Percentiles rank a stretch among this genome's conserved stretches.
These are phyloP conservation scores for Besnoitia besnoiti DNA, from an alignment of 169 alveolate genomes.

Conservation along the genomic window DNA sequence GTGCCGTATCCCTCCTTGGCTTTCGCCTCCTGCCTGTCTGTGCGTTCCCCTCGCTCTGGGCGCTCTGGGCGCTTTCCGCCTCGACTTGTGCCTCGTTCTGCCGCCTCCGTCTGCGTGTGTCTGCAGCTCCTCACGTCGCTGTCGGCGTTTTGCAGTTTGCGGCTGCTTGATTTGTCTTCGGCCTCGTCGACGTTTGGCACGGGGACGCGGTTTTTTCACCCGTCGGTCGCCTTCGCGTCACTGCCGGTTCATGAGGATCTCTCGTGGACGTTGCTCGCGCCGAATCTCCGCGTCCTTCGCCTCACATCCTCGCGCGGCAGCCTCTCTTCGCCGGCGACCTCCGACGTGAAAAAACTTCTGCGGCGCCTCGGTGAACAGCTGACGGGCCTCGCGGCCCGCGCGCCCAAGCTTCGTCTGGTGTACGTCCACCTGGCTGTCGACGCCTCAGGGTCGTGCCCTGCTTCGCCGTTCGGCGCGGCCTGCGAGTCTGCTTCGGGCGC, in stretches of 20 bases:
- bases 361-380: neutral
- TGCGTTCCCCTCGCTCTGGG: neutral
- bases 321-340: neutral
- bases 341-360: neutral
- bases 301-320: neutral
- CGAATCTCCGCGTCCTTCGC: slow-evolving; percentile 1
- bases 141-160: neutral
- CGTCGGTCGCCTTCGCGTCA: neutral
- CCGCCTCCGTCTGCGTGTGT: neutral
- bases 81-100: neutral
- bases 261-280: neutral
- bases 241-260: neutral
- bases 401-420: slow-evolving; percentile 7
- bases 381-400: neutral
- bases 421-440: neutral
- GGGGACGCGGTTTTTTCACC: neutral
- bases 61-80: neutral
- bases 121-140: neutral
- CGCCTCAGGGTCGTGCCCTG: no score
- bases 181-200: neutral
- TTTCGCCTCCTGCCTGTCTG: no score
- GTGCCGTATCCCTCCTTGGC: no score
- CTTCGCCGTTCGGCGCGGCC: no score
- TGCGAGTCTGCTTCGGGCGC: neutral
- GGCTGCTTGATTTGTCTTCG: neutral